These are phyloP conservation scores for Helianthus tuberosus DNA, from an alignment of 129 eudicot genomes.

Conservation along the genomic window DNA sequence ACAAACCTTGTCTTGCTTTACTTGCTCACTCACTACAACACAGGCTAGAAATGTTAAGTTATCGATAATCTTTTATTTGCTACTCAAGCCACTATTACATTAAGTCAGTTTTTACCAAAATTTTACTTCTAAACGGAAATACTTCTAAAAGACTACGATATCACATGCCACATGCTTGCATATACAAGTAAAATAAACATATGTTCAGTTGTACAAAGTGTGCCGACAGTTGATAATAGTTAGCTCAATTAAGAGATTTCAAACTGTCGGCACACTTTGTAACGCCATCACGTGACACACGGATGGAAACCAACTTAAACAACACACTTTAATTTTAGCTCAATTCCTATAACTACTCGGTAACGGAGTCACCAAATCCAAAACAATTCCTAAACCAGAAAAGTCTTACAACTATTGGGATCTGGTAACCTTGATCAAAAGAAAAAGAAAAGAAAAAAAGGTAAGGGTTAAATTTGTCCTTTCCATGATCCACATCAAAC, in stretches of 20 bases:
- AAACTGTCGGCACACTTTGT: neutral
- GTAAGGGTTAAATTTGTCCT: conserved; percentile 34
- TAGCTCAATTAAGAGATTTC: no score
- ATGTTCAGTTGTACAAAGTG: neutral
- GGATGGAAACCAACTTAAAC: neutral
- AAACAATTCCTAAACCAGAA: conserved; percentile 10
- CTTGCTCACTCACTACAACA: conserved; percentile 16
- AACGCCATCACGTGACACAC: conserved; percentile 9
- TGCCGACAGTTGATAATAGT: no score
- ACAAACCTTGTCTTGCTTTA: conserved; percentile 23
- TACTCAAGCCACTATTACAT: neutral
- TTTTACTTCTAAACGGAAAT: no score
- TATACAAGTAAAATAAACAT: neutral
- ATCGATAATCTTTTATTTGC: neutral
- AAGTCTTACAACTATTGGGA: conserved; percentile 17
- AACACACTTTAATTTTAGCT: neutral
- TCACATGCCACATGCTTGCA: neutral
- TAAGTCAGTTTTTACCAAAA: neutral
- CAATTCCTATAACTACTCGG: neutral
- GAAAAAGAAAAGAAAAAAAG: conserved; percentile 15
- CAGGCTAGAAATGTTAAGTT: conserved; percentile 1
- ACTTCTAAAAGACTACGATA: conserved; percentile 3
- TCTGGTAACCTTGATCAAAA: neutral
- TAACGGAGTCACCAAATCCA: neutral
- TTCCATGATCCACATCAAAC: conserved; percentile 36